Base-by-base conservation (phyloP, 78 protist species). In the Chrysochromulina tobinii region DNA sequence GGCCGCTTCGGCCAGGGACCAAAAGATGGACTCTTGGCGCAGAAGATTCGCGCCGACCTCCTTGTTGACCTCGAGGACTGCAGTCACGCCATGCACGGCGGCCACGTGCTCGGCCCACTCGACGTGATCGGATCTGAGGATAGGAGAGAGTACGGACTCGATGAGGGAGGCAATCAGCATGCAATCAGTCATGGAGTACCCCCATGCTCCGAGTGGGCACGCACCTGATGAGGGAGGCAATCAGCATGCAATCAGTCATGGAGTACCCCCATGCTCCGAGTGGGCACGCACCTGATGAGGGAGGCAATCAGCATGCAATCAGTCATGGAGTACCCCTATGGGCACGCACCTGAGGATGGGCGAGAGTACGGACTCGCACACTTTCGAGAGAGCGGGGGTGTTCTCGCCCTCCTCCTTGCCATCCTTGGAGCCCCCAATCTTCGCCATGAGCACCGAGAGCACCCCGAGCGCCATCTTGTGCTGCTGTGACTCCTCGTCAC, bases 1-100 rank as follows among this genome's bases (percentile, higher is more conserved):
- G 25, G 79, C 79, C 79, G 27, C 79, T 51, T 69, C 79, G 25
- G 79, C 79, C 23, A 69, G 79, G 51, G 79, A 69, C 79, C 79
- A 69, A 27, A 69, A 69, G 38, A 69, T 69, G 51, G 79, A 69
- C 79, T 69, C 79, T n/a, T 69, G 79, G 51, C 79, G 79, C 55
- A 69, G 79, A 3, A 69, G 79, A 27, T 51, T n/a, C 11, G 79
- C 38, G 79, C 79, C 79, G 54, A 69, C 79, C 25, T 23, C 50
- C 53, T 27, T 23, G 79, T 69, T 69, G 25, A 27, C 79, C 51
- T 69, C 79, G 51, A 69, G 79, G n/a, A 69, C 51, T 12, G 51
- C 79, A 3, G 79, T 69, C 55, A 69, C 79, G 27, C 79, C 79
- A 51, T 69, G 79, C 53, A 69, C 51, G 50, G 79, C 79, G 50